These are phyloP conservation scores for Melanopsichium pennsylvanicum DNA, from an alignment of 1,284 basidiomycete genomes.

Conservation along the genomic window DNA sequence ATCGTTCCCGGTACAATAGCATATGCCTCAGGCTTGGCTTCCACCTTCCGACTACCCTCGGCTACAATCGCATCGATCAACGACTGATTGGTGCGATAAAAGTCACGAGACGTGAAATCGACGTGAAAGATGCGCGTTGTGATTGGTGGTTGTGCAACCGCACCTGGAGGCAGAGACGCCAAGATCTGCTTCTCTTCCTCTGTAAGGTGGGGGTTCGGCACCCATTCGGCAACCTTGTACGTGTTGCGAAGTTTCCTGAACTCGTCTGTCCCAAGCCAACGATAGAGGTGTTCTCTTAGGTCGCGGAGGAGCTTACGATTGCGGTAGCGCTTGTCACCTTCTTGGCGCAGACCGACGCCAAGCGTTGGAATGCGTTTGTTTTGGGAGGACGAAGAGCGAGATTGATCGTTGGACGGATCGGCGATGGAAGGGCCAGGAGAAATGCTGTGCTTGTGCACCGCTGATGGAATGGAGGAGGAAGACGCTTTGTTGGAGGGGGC, in stretches of 20 bases:
- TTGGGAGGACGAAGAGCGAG: too few relatives aligned
- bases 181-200: slow-evolving; percentile 41
- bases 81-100: slow-evolving; percentile 49
- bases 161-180: slow-evolving; percentile 27
- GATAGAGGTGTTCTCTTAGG: slow-evolving; percentile 49
- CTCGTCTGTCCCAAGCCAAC: slow-evolving; percentile 50
- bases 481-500: slow-evolving; percentile 5
- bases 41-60: slow-evolving; percentile 38
- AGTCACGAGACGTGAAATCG: slow-evolving; percentile 44
- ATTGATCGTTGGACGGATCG: too few relatives aligned
- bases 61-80: slow-evolving; percentile 47
- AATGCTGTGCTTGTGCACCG: slow-evolving; percentile 2
- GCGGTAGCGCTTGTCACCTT: slow-evolving; percentile 50
- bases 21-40: slow-evolving; percentile 47
- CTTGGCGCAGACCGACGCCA: slow-evolving; percentile 44
- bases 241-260: slow-evolving; percentile 49
- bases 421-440: too few relatives aligned
- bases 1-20: slow-evolving; percentile 47
- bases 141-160: slow-evolving; percentile 42
- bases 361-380: slow-evolving; percentile 39
- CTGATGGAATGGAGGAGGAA: neutral
- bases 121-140: slow-evolving; percentile 51
- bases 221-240: slow-evolving; percentile 50
- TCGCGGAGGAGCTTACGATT: slow-evolving; percentile 53
- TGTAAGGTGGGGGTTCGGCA: slow-evolving; percentile 38